A percentile compares a stretch with the other conserved stretches of the same genome.
Evolutionary conservation across 2,329 filamentous ascomycete species (phyloP).

Genomic region (Ascochyta koolunga): DNA sequence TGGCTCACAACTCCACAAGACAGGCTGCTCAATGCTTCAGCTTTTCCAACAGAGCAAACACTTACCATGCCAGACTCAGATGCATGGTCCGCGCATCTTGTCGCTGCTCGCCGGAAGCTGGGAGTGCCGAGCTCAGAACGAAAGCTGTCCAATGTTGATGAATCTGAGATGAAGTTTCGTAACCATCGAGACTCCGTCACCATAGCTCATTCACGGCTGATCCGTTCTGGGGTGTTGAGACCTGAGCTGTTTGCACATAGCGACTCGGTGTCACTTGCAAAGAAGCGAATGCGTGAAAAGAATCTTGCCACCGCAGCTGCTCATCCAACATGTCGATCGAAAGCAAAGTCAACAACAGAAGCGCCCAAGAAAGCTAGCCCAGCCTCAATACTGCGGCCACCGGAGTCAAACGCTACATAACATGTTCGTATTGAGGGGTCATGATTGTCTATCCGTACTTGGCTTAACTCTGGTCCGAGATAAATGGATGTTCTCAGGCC

Average conservation of each 20-base stretch:
- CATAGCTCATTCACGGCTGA: conserved; percentile 36
- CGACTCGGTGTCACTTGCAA: conserved; percentile 32
- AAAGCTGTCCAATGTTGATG: conserved; percentile 39
- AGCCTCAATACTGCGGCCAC: conserved; percentile 12
- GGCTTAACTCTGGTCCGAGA: not conserved
- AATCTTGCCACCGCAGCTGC: conserved; percentile 20
- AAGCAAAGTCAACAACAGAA: conserved; percentile 6
- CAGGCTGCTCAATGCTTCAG: not conserved
- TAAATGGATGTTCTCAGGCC: not conserved
- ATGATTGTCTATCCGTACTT: not conserved
- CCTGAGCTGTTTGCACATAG: conserved; percentile 30
- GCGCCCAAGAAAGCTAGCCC: conserved; percentile 16
- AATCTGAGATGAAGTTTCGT: conserved; percentile 34
- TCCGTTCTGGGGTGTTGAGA: conserved; percentile 21
- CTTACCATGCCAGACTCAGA: conserved; percentile 17
- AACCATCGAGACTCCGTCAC: conserved; percentile 42
- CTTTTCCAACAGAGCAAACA: not conserved
- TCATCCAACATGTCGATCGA: not conserved
- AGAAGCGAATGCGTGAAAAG: conserved; percentile 34
- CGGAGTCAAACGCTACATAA: not conserved
- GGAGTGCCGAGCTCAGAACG: conserved; percentile 10
- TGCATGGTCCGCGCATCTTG: not conserved
- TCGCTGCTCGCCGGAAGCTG: conserved; percentile 5
- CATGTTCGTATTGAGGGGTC: conserved; percentile 30
- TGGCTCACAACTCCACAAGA: not conserved